A percentile compares a stretch with the other conserved stretches of the same genome.
Evolutionary conservation across 495 filamentous ascomycete species (phyloP).

Genomic region (Cetradonia linearis): DNA sequence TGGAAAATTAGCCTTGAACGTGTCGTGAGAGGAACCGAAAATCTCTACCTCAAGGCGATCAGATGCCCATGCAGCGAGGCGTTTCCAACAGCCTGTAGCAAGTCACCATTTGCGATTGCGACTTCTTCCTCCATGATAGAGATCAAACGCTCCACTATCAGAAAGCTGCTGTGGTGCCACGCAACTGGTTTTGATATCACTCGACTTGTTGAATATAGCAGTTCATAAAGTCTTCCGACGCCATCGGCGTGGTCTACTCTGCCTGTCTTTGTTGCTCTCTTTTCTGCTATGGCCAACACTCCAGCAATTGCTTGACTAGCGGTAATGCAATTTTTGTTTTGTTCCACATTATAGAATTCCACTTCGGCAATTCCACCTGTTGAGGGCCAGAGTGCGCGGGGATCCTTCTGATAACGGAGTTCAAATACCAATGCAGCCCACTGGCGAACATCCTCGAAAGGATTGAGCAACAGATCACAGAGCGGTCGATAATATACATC

Average conservation of each 20-base stretch:
- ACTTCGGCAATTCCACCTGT: not conserved
- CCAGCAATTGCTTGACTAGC: not conserved
- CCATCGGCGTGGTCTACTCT: constrained; percentile 82
- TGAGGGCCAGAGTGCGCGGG: not conserved
- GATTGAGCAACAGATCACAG: constrained; percentile 70
- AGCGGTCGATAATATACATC: constrained; percentile 40
- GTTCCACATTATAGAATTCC: not conserved
- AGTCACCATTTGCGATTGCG: constrained; percentile 42
- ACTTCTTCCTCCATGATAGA: constrained; percentile 46
- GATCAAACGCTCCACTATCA: constrained; percentile 16
- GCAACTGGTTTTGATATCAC: not conserved
- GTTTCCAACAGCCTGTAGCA: constrained; percentile 50
- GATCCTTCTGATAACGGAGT: not conserved
- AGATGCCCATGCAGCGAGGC: constrained; percentile 57
- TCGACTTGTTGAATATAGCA: constrained; percentile 30
- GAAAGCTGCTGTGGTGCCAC: not conserved
- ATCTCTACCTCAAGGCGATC: constrained; percentile 39
- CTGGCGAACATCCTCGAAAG: constrained; percentile 84
- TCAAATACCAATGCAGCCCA: constrained; percentile 36
- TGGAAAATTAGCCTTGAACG: constrained; percentile 15
- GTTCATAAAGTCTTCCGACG: constrained; percentile 50
- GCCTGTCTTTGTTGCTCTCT: constrained; percentile 41
- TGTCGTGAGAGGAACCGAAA: constrained; percentile 25
- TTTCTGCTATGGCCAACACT: constrained; percentile 9
- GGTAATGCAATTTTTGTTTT: not conserved